These are phyloP conservation scores for Solanum arcanum DNA, from an alignment of 257 asterid species.

Conservation along the genomic window DNA sequence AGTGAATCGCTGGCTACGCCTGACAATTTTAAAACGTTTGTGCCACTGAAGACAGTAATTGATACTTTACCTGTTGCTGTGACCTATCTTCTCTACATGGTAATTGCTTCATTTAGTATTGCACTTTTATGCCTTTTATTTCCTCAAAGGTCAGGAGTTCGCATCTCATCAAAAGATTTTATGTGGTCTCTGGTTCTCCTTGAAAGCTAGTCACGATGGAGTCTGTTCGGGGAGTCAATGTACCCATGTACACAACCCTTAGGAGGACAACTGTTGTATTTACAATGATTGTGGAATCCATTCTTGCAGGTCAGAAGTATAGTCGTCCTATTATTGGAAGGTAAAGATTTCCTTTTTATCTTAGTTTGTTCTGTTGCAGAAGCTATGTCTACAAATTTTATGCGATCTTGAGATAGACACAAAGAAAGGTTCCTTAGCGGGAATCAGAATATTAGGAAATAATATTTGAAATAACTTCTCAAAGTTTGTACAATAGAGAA, in stretches of 20 bases:
- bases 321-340: slow-evolving; percentile 54
- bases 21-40: slow-evolving; percentile 38
- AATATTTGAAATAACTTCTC: neutral
- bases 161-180: neutral
- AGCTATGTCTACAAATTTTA: neutral
- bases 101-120: slow-evolving; percentile 16
- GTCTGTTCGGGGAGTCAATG: slow-evolving; percentile 90
- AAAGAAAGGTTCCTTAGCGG: neutral
- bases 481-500: neutral
- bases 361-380: neutral
- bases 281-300: slow-evolving; percentile 74
- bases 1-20: slow-evolving; percentile 28
- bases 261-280: slow-evolving; percentile 90
- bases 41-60: slow-evolving; percentile 46
- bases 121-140: neutral
- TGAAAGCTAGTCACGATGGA: slow-evolving; percentile 87
- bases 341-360: slow-evolving; percentile 15
- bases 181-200: slow-evolving; percentile 22
- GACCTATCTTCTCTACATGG: slow-evolving; percentile 87
- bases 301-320: slow-evolving; percentile 58
- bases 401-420: neutral
- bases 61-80: slow-evolving; percentile 56
- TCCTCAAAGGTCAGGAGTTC: neutral
- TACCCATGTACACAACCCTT: slow-evolving; percentile 92
- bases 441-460: neutral